Base-by-base conservation (phyloP, 2,329 filamentous ascomycete species). In the Fusarium sp. region DNA sequence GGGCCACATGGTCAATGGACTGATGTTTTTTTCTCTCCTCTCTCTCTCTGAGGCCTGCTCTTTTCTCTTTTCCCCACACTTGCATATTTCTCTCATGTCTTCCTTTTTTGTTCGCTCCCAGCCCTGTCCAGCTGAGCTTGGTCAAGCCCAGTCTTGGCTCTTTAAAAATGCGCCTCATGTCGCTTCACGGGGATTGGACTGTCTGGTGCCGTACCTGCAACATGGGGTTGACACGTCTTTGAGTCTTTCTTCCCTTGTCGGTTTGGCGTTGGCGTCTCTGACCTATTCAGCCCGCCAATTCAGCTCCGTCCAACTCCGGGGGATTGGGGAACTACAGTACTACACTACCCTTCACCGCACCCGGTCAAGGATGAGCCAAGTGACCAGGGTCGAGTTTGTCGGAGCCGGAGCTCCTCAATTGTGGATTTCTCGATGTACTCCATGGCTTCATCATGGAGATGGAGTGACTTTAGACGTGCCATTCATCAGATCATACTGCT, bases 231-330 rank as follows among this genome's bases (percentile, higher is more conserved):
- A 27, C 27, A 38, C 27, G 27, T 52, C 20, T 62, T n/a, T 29
- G 20, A 38, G 24, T n/a, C 24, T 20, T 31, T n/a, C 18, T 52
- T 35, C 40, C 38, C 8, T 45, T 45, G 24, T 54, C 50, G 1
- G 18, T 31, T 54, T 35, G 34, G 34, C 34, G 34, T 35, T 31
- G 27, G 47, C 64, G 52, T 47, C 56, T 54, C 63, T 54, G 50
- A 45, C 59, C 29, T 50, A 14, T 54, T 54, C 58, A 75, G 65
- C 69, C 72, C 72, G 52, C 59, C 68, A 40, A 38, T 71, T 66
- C 71, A 77, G 73, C 71, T 77, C 71, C 76, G 75, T 76, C 58
- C 52, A 59, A 75, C 68, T 61, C 66, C 70, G 74, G 76, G 69
- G 69, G 56, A 74, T 66, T 73, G 72, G 72, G 72, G 62, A 75